Evolutionary conservation across 1,139 yeast genomes (phyloP), one percentile per base, ranked within the genome.

Genomic region (Debaryomyces sp.): DNA sequence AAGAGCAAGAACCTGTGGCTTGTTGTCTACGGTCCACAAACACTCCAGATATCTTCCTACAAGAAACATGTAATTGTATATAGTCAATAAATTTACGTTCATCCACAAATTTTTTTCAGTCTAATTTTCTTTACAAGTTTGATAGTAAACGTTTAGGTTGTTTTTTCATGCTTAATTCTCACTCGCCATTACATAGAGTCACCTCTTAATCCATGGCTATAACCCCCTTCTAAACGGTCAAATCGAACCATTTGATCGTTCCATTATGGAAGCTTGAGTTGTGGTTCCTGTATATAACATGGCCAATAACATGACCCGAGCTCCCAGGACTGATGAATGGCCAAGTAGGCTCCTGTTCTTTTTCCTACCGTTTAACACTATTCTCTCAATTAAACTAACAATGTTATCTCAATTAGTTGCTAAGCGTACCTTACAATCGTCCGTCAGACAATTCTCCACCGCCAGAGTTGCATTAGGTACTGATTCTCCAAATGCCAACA

Each of bases 1-100:
- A 63, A 76, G 91, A 55, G 84, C 90, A 6, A 81, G 89, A 64
- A 79, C 83, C 6, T 77, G 82, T 53, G 95, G 94, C 0, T 69
- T 86, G 49, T 70, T 87, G 64, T 80, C 89, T 38, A 70, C 82
- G 54, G 84, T 82, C 23, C 87, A 85, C 56, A 80, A 74, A 61
- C 85, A 83, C 61, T 70, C 73, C 51, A 56, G 72, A 55, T 69
- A 57, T 64, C 70, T 74, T 63, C 82, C 81, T 46, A 46, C 59
- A 41, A 67, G 80, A 59, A 64, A 66, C 54, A 60, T 73, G 62
- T 73, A 63, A 59, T 43, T 45, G 43, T 46, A 44, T 33, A 43
- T 42, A 47, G 42, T 34, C 37, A 24, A 34, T 37, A 43, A 27
- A 33, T 41, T 21, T 41, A 41, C 35, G 35, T 30, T 21, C 29